Evolutionary conservation across 257 asterid species (phyloP).

Genomic region (Handroanthus guayacan): DNA sequence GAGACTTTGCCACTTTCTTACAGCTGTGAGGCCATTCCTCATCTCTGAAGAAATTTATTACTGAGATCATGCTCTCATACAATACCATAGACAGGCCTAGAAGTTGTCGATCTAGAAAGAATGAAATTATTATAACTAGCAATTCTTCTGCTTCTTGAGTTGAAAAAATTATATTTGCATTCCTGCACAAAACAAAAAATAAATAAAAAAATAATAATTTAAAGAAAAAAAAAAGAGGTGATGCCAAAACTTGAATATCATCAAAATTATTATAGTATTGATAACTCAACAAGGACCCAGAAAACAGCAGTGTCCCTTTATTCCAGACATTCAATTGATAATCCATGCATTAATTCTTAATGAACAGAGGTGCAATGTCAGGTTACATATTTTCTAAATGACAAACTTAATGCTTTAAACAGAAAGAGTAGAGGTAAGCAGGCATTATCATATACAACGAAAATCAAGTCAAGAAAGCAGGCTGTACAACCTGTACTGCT

Average conservation of each 20-base stretch:
- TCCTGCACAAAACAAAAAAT: slow-evolving; percentile 47
- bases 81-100: slow-evolving; percentile 66
- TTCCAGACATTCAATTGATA: slow-evolving; percentile 1
- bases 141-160: slow-evolving; percentile 78
- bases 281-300: neutral
- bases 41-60: slow-evolving; percentile 60
- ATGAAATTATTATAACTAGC: slow-evolving; percentile 55
- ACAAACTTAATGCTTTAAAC: slow-evolving; percentile 11
- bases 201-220: no score
- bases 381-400: neutral
- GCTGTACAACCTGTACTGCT: neutral
- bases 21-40: slow-evolving; percentile 76
- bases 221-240: slow-evolving; percentile 14
- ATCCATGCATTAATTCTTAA: neutral
- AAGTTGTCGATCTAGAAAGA: slow-evolving; percentile 83
- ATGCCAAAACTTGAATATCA: slow-evolving; percentile 9
- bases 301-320: neutral
- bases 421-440: neutral
- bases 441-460: neutral
- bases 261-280: slow-evolving; percentile 16
- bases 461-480: slow-evolving; percentile 21
- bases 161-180: slow-evolving; percentile 48
- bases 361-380: neutral
- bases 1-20: slow-evolving; percentile 61
- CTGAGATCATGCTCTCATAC: slow-evolving; percentile 64